Conservation (phyloP, 192 early-diverging fungal genomes). For the Backusella mclennaniae region DNA sequence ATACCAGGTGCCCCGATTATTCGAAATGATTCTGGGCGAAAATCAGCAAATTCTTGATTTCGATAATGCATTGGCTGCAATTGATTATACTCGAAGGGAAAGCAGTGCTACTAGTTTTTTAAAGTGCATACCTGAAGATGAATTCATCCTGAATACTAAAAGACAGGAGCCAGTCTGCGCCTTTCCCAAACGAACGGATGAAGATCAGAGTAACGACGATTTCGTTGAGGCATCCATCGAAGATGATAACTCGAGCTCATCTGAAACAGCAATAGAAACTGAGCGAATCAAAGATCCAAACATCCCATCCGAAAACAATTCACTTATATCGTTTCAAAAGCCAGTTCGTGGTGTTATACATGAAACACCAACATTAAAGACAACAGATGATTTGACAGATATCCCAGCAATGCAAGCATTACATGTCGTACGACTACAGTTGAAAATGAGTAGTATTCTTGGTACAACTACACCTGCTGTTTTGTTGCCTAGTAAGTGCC, state of each 20-base stretch:
- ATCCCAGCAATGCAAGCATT: conserved; percentile 32
- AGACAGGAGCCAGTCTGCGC: neutral
- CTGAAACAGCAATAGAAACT: neutral
- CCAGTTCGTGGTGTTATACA: conserved; percentile 13
- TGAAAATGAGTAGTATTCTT: conserved; percentile 27
- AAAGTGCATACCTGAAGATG: neutral
- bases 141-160: neutral
- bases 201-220: neutral
- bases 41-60: conserved; percentile 1
- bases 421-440: conserved; percentile 26
- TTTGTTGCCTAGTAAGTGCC: conserved; percentile 19
- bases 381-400: conserved; percentile 19
- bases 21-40: conserved; percentile 1
- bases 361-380: conserved; percentile 13
- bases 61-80: neutral
- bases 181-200: neutral
- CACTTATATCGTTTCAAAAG: neutral
- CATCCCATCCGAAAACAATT: neutral
- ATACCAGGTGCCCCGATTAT: neutral
- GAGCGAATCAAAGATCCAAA: neutral
- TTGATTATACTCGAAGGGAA: neutral
- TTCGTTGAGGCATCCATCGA: neutral
- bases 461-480: neutral
- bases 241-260: neutral
- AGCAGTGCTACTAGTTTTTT: neutral